Evolutionary conservation across 1,284 basidiomycete genomes (phyloP).

Genomic region (Cronartium quercuum): DNA sequence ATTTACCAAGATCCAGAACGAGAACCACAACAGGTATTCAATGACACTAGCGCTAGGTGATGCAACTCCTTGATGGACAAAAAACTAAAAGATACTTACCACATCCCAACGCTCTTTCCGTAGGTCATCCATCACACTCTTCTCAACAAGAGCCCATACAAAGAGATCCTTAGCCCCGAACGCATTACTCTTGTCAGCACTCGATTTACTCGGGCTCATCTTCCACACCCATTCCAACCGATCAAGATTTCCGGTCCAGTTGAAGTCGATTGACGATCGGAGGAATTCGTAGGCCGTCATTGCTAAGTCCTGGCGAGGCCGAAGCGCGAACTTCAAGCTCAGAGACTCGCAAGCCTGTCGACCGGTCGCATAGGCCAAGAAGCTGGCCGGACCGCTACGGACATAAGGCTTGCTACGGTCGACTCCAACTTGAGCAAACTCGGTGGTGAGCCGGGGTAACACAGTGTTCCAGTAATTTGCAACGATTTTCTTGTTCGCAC

Average conservation of each 20-base stretch:
- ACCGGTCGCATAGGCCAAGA: constrained; percentile 77
- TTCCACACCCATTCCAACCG: constrained; percentile 65
- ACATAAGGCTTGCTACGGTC: constrained; percentile 44
- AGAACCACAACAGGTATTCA: constrained; percentile 24
- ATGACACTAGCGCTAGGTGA: neutral
- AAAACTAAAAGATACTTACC: constrained; percentile 54
- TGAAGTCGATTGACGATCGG: constrained; percentile 65
- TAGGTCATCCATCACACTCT: constrained; percentile 65
- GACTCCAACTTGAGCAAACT: constrained; percentile 27
- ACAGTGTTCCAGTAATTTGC: constrained; percentile 4
- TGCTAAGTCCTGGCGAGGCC: constrained; percentile 73
- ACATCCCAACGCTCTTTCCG: constrained; percentile 74
- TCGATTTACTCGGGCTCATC: constrained; percentile 60
- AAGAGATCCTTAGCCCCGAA: constrained; percentile 55
- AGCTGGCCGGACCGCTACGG: constrained; percentile 66
- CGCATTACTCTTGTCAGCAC: constrained; percentile 46
- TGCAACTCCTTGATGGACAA: neutral
- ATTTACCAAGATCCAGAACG: constrained; percentile 54
- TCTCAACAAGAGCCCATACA: constrained; percentile 74
- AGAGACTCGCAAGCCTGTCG: constrained; percentile 66
- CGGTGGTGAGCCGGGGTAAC: constrained; percentile 1
- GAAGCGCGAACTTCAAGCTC: constrained; percentile 68
- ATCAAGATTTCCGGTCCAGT: constrained; percentile 57
- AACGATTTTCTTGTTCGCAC: constrained; percentile 6
- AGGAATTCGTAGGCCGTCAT: constrained; percentile 60